A percentile compares a stretch with the other conserved stretches of the same genome.
These are phyloP conservation scores for Mycocentrospora acerina DNA, from an alignment of 2,329 filamentous ascomycete genomes.

Conservation along the genomic window DNA sequence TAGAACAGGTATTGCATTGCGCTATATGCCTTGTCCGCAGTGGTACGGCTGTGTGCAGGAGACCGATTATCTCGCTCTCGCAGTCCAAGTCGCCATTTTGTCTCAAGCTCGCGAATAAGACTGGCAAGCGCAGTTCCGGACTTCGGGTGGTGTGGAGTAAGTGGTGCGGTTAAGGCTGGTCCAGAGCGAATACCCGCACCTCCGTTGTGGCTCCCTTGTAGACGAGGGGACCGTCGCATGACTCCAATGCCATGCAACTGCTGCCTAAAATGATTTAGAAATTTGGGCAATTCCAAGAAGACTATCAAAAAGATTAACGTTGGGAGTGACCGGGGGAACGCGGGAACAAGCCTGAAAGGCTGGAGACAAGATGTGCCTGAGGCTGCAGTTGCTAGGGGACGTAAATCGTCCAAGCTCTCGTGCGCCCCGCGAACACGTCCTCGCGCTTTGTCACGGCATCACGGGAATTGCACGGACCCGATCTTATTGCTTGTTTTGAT, in stretches of 20 bases:
- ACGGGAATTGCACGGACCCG: conserved; percentile 13
- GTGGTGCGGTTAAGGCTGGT: conserved; percentile 12
- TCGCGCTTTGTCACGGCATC: conserved; percentile 21
- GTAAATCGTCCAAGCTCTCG: no score
- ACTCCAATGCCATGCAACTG: conserved; percentile 5
- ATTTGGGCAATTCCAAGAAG: neutral
- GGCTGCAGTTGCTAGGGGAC: conserved; percentile 18
- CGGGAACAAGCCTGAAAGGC: conserved; percentile 6
- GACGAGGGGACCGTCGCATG: conserved; percentile 10
- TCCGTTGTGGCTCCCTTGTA: neutral
- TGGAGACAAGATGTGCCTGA: conserved; percentile 26
- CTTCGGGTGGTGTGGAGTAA: conserved; percentile 17
- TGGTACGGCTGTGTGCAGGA: conserved; percentile 12
- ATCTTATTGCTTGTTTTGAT: no score
- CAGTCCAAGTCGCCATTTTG: conserved; percentile 23
- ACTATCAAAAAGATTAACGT: neutral
- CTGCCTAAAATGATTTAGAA: neutral
- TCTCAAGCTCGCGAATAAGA: conserved; percentile 22
- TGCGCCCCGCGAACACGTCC: conserved; percentile 11
- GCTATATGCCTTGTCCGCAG: conserved; percentile 13
- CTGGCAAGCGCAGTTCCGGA: conserved; percentile 16
- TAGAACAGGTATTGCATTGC: conserved; percentile 25
- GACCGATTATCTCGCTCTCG: conserved; percentile 19
- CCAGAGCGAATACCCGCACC: conserved; percentile 3
- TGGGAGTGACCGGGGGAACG: neutral